Evolutionary conservation across 306 rosid species (phyloP), one percentile per base, ranked within the genome.

Genomic region (Inga leiocalycina): DNA sequence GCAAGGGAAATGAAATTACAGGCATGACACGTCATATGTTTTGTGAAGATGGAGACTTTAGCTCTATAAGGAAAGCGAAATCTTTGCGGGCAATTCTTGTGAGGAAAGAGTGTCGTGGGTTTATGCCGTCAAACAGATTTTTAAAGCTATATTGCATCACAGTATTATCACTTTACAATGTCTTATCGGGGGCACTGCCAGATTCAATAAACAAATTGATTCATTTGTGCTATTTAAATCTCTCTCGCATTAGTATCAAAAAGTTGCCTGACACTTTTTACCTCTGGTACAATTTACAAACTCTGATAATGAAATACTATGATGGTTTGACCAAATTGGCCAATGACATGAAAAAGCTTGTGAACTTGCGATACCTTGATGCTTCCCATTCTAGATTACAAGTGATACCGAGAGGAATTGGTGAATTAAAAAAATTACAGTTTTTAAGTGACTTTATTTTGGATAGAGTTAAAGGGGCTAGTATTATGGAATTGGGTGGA

Each of bases 171-270:
- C 30, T 27, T 27, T 27, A 27, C 30, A 27, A 27, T 27, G 68
- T 4, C 24, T 20, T 32, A 8, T 65, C 71, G 3, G 9, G 51
- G 43, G 6, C 20, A 13, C 3, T 85, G 17, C 76, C 76, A 0
- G 15, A 19, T 20, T 65, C 73, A 14, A 34, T 84, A 1, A 62
- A 41, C 22, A 22, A 74, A 54, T 7, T 80, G 17, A 80, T 52
- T 51, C 79, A 61, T 45, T 37, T 76, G 1, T 85, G 84, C 19
- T 82, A 70, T 30, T 70, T 82, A 54, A 76, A 76, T 56, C 61
- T 82, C 15, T 82, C 82, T 69, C 0, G 3, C 4, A 43, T 71
- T 41, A 11, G 1, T 2, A 44, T 76, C 34, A 30, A 32, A 0
- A 17, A 10, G 2, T 64, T 82, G 56, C 85, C 85, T 0, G 15